Evolutionary conservation across 179 eudicot genomes (phyloP), one percentile per base, ranked within the genome.

Genomic region (Spergularia azorica): DNA sequence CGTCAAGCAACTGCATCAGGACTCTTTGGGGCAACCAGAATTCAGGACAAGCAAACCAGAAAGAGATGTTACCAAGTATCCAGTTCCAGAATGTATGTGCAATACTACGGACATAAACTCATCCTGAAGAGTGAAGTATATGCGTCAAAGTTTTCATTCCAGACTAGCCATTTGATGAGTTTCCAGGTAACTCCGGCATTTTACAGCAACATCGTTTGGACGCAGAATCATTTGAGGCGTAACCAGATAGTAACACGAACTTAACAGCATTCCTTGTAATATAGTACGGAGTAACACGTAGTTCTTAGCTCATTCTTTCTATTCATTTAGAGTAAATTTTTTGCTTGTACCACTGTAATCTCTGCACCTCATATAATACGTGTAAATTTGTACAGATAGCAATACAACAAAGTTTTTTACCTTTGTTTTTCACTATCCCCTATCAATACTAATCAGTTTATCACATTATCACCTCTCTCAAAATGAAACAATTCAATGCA

Each of bases 11-110:
- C 81, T 95, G 83, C 99, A 95, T 82, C 83, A 56, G 51, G 98
- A 90, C 46, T 91, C 99, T 13, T 70, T 95, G 57, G 98, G 98
- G 50, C 97, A 95, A 71, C 99, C 98, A 1, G 97, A 90, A 59
- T 62, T 95, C 26, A 86, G 97, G 82, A 90, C 87, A 21, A 86
- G 83, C 86, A 93, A 90, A 86, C 81, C 88, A 8, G 92, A 89
- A 60, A 82, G 93, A 71, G 99, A 93, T 74, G 99, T 95, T 21
- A 95, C 97, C 41, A 91, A 91, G 87, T 93, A 88, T 71, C 99
- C 98, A 10, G 80, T 91, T 16, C 94, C 98, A 0, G 97, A 91
- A 74, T 95, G 99, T 75, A 95, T 95, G 99, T 91, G 98, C 87
- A 90, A 83, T 65, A 78, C 52, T 26, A 46, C 88, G 18, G 67